Evolutionary conservation across 1,284 basidiomycete species (phyloP).

Genomic region (Ceraceosorus bombacis): DNA sequence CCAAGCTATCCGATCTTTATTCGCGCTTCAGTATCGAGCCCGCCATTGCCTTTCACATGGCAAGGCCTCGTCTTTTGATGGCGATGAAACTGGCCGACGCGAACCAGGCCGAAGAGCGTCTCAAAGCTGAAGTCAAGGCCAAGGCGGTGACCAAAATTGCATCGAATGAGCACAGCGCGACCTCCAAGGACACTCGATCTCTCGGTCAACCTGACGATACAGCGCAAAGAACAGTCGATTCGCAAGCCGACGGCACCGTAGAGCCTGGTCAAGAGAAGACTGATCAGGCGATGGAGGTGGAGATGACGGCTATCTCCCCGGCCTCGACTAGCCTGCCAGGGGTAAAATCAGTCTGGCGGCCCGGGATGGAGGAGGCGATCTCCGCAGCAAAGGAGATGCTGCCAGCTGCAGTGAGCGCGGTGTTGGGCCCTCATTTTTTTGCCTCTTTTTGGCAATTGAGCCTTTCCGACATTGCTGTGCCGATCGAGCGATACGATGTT

Average conservation of each 20-base stretch:
- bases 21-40: slow-evolving; percentile 41
- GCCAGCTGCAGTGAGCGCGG: slow-evolving; percentile 20
- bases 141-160: neutral
- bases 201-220: no score
- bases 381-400: slow-evolving; percentile 26
- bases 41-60: slow-evolving; percentile 42
- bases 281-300: no score
- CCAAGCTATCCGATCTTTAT: slow-evolving; percentile 24
- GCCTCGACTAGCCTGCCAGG: no score
- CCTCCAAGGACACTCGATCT: no score
- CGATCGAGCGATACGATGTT: slow-evolving; percentile 44
- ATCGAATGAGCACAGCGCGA: no score
- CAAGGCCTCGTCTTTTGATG: slow-evolving; percentile 19
- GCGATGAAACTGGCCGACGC: slow-evolving; percentile 9
- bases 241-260: no score
- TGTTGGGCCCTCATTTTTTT: slow-evolving; percentile 37
- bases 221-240: no score
- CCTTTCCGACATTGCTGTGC: slow-evolving; percentile 43
- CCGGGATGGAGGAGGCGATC: slow-evolving; percentile 32
- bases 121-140: slow-evolving; percentile 7
- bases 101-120: slow-evolving; percentile 21
- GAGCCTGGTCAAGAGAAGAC: no score
- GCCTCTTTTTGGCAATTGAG: slow-evolving; percentile 47
- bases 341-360: slow-evolving; percentile 27
- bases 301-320: no score